These are phyloP conservation scores for Mitragyna speciosa DNA, from an alignment of 257 asterid species.

Conservation along the genomic window DNA sequence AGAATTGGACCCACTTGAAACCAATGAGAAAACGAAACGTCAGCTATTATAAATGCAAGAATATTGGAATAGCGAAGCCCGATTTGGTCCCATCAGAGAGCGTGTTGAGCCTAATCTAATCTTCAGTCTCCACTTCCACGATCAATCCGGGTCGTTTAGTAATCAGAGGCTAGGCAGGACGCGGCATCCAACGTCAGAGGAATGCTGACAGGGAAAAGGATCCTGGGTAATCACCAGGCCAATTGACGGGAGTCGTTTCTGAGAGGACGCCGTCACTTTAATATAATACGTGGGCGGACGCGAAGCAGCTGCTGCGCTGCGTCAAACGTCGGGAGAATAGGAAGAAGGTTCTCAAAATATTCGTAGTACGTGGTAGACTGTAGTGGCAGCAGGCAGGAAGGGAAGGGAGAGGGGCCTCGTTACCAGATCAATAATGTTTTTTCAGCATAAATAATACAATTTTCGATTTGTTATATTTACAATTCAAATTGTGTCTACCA, in stretches of 20 bases:
- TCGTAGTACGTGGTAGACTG: background rate
- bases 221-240: no score
- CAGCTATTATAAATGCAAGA: background rate
- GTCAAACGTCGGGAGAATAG: conserved; percentile 33
- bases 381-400: no score
- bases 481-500: no score
- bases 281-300: background rate
- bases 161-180: background rate
- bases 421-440: no score
- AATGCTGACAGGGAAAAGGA: background rate
- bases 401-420: no score
- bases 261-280: background rate
- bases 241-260: background rate
- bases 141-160: background rate
- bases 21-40: conserved; percentile 40
- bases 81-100: conserved; percentile 13
- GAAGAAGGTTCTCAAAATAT: conserved; percentile 12
- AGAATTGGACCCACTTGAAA: background rate
- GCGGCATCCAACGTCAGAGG: background rate
- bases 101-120: background rate
- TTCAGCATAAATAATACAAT: no score
- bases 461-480: no score
- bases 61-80: background rate
- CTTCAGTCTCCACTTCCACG: background rate
- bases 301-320: conserved; percentile 7